Percentiles rank a stretch among this genome's conserved stretches.
phyloP scores from a whole-genome alignment of 495 filamentous ascomycete species.

The Penicillium desertorum region DNA sequence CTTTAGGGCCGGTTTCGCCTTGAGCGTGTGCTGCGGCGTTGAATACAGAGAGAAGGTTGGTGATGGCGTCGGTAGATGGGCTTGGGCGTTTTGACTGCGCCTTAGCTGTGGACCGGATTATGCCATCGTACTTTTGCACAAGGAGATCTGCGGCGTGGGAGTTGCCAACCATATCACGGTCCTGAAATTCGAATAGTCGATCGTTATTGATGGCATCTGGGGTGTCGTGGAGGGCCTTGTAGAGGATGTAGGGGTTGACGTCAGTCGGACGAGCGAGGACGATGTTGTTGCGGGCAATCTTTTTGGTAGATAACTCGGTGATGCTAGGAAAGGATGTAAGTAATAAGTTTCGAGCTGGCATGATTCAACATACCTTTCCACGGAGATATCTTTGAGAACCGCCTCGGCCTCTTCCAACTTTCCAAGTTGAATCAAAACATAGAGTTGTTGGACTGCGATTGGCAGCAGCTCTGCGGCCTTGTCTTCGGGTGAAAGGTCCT shows the following conservation, averaged over 20 bases:
- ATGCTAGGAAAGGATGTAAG: constrained; percentile 56
- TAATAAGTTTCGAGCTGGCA: constrained; percentile 1
- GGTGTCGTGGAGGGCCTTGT: constrained; percentile 62
- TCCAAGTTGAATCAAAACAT: constrained; percentile 69
- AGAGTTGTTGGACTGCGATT: constrained; percentile 83
- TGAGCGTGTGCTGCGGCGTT: constrained; percentile 75
- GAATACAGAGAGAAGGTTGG: constrained; percentile 68
- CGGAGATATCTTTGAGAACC: constrained; percentile 61
- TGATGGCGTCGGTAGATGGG: constrained; percentile 55
- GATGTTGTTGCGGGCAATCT: constrained; percentile 77
- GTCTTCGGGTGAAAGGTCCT: constrained; percentile 81
- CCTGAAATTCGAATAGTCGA: constrained; percentile 75
- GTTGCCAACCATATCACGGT: constrained; percentile 66
- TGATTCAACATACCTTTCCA: constrained; percentile 55
- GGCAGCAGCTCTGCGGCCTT: constrained; percentile 79
- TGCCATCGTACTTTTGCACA: constrained; percentile 72
- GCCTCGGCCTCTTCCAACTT: constrained; percentile 71
- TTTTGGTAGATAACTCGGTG: constrained; percentile 70
- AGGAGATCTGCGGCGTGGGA: constrained; percentile 71
- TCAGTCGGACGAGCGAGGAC: constrained; percentile 56
- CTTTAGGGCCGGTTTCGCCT: constrained; percentile 62
- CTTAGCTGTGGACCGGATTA: constrained; percentile 63
- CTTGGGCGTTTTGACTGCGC: constrained; percentile 53
- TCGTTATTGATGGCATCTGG: constrained; percentile 62
- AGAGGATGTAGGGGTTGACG: constrained; percentile 75